Base-by-base conservation (phyloP, 2,329 filamentous ascomycete species). In the Alternaria hordeiaustralica region DNA sequence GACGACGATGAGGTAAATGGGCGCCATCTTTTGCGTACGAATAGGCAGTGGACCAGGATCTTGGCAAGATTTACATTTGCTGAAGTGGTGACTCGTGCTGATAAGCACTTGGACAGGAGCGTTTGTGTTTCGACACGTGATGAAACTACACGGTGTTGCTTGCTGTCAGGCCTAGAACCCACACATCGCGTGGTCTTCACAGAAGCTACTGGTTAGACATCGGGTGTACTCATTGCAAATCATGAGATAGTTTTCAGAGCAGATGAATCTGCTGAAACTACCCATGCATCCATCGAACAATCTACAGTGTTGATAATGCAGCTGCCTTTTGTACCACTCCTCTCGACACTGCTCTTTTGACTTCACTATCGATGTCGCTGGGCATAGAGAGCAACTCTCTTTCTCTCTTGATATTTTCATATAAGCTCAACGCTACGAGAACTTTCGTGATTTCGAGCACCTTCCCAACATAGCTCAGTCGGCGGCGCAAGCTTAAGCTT, bases 401-500 rank as follows among this genome's bases (percentile, higher is more conserved):
- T 45, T 86, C 84, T 30, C 77, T 75, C 64, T 80, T 83, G 61
- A 89, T 68, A 0, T 84, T 85, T 45, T 84, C 78, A 70, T 89
- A 89, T 62, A 89, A 71, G 8, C 85, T 84, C 80, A 84, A 82
- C 8, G 86, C 87, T 30, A 84, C 83, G 57, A 89, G 74, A 0
- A 84, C 82, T 75, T 89, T 89, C 30, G 9, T 80, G 86, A 79
- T 89, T 87, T 36, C 86, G 79, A 26, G 81, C 79, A 3, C 83
- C 86, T 53, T 85, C 84, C 67, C 81, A 86, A 86, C 87, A 89
- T 51, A 87, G 63, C 45, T 84, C 75, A 33, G 82, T 74, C 61
- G 88, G 66, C 28, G 77, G 80, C 13, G 87, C 84, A 18, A 89
- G 71, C 71, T 86, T 87, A 62, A 89, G 70, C 7, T 84, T 88